Evolutionary conservation across 768 basidiomycete species (phyloP).

Genomic region (Pleurotus djamor): DNA sequence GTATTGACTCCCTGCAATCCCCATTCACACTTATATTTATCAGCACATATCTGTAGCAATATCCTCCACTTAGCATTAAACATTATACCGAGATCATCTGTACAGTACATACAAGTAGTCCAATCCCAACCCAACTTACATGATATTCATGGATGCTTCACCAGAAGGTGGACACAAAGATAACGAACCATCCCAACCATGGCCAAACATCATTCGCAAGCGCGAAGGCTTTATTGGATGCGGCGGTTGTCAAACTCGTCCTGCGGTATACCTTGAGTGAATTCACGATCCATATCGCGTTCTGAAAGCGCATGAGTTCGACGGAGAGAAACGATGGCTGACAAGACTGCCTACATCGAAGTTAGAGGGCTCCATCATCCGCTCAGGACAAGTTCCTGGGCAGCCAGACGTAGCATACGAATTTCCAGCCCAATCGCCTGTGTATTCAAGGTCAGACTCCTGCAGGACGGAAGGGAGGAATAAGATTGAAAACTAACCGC

Average conservation of each 20-base stretch:
- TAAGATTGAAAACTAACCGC: slow-evolving; percentile 35
- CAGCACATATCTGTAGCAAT: too few species aligned
- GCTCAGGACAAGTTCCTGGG: slow-evolving; percentile 68
- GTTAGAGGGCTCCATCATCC: slow-evolving; percentile 65
- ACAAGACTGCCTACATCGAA: slow-evolving; percentile 55
- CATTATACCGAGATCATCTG: too few species aligned
- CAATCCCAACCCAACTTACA: too few species aligned
- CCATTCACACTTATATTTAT: too few species aligned
- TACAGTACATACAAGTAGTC: too few species aligned
- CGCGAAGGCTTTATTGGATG: not conserved
- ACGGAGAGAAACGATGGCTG: not conserved
- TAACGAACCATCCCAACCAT: not conserved
- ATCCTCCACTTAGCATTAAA: too few species aligned
- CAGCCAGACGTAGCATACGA: slow-evolving; percentile 72
- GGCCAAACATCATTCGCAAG: not conserved
- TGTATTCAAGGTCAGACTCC: not conserved
- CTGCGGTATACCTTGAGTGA: slow-evolving; percentile 73
- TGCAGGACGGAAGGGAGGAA: slow-evolving; percentile 6
- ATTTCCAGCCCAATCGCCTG: slow-evolving; percentile 85
- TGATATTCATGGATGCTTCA: not conserved
- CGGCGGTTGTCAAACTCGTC: slow-evolving; percentile 32
- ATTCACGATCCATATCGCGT: slow-evolving; percentile 82
- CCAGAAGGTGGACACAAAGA: not conserved
- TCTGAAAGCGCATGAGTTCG: slow-evolving; percentile 35
- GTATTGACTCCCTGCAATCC: too few species aligned